Percentiles rank a stretch among this genome's conserved stretches.
Conservation (phyloP, 331 rosid genomes). For the Ulmus americana region DNA sequence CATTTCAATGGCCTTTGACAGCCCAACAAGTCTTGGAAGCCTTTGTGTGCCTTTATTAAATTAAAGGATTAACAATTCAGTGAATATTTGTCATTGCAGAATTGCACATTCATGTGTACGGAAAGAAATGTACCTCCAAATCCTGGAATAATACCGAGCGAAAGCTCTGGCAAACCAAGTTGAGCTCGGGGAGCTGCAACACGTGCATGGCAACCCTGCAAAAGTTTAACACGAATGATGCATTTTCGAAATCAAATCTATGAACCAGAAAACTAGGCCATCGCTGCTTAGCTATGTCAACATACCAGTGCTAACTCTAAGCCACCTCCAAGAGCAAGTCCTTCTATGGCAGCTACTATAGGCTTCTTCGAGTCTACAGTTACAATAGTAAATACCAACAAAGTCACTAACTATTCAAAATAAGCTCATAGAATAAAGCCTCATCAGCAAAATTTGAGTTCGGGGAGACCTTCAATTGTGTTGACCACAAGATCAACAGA, state of each 20-base stretch:
- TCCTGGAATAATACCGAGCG: constrained; percentile 92
- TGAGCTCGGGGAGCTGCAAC: constrained; percentile 77
- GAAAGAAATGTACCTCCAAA: constrained; percentile 67
- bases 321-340: constrained; percentile 99
- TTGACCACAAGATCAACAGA: constrained; percentile 78
- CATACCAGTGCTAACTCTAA: constrained; percentile 91
- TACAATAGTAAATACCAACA: constrained; percentile 6
- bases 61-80: constrained; percentile 28
- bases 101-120: constrained; percentile 4
- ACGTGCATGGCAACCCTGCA: constrained; percentile 93
- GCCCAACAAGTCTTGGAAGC: constrained; percentile 93
- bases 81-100: constrained; percentile 3
- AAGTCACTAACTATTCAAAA: not conserved
- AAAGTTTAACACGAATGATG: constrained; percentile 9
- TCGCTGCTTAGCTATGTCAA: constrained; percentile 18
- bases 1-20: constrained; percentile 76
- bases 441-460: not conserved
- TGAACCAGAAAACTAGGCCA: not conserved
- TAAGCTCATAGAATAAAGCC: not conserved
- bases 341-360: constrained; percentile 82
- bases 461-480: constrained; percentile 59
- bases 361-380: constrained; percentile 79
- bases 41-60: constrained; percentile 76
- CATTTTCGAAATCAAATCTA: constrained; percentile 3
- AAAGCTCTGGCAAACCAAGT: constrained; percentile 85